Base-by-base conservation (phyloP, 495 filamentous ascomycete species). In the Clavariopsis aquatica region DNA sequence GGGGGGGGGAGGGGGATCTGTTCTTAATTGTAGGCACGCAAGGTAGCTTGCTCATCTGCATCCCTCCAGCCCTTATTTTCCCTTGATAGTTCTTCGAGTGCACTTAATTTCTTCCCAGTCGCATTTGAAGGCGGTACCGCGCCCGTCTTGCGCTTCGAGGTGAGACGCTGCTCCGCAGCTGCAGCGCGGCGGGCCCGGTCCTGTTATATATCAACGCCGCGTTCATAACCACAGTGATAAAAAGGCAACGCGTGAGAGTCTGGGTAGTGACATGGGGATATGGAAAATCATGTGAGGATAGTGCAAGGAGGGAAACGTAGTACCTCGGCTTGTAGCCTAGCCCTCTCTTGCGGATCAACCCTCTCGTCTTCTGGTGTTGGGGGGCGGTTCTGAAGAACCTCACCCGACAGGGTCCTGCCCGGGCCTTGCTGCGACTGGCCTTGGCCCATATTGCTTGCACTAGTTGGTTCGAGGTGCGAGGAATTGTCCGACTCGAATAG, bases 41-140 rank as follows among this genome's bases (percentile, higher is more conserved):
- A n/a, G 20, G 13, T 31, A 17, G 56, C 57, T 17, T 27, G 22
- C 43, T 67, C 57, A 52, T 67, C 64, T 10, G 64, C 64, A 26
- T 51, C 59, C 52, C 64, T 57, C 64, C 64, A 67, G 1, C 64
- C 64, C 38, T 49, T 52, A 26, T 67, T 62, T 58, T 67, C 64
- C 28, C n/a, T 46, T 19, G 57, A 62, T 52, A 58, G 8, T 34
- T 62, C 31, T 46, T 67, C 64, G 1, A 67, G 31, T 9, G 64
- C 41, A 52, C 28, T 62, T 31, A 38, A 10, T 43, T 57, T 62
- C 45, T 67, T 67, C 5, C 23, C 36, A 22, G 20, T 15, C 1
- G 22, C 55, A 28, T 24, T 52, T 31, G 28, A 10, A 13, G n/a
- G 27, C 24, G 13, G 9, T 49, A 20, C 7, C 23, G 22, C 38